Evolutionary conservation across 2,329 filamentous ascomycete species (phyloP).

Genomic region (Cladosporium sp.): DNA sequence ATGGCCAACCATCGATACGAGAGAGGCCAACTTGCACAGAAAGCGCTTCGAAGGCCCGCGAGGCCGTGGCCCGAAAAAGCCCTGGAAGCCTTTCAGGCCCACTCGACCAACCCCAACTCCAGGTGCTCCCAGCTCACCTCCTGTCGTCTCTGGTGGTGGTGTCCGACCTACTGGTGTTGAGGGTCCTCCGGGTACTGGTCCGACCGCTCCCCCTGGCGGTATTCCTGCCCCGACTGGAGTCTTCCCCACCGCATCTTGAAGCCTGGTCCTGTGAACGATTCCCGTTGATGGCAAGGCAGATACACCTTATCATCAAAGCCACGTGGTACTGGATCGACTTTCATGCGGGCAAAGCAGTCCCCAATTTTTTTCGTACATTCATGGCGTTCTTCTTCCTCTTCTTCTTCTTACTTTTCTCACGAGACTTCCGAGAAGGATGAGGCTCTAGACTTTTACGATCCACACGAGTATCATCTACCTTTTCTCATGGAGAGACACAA

Average conservation of each 20-base stretch:
- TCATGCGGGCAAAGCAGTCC: no score
- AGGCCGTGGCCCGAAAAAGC: constrained; percentile 3
- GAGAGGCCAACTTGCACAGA: not conserved
- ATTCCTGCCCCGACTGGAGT: not conserved
- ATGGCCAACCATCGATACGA: not conserved
- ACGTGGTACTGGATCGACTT: no score
- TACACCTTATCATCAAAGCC: no score
- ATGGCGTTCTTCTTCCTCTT: no score
- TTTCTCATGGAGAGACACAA: no score
- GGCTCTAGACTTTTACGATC: no score
- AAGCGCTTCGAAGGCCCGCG: constrained; percentile 8
- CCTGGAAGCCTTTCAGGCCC: constrained; percentile 8
- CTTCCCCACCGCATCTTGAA: not conserved
- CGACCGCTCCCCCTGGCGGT: not conserved
- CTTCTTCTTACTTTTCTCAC: no score
- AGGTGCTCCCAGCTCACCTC: not conserved
- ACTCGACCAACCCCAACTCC: not conserved
- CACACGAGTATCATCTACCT: no score
- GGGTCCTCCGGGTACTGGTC: not conserved
- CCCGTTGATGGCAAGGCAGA: no score
- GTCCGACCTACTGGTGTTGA: constrained; percentile 2
- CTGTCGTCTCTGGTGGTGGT: not conserved
- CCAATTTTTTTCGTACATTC: no score
- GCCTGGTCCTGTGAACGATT: no score
- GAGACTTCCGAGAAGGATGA: no score